Base-by-base conservation (phyloP, 2,329 filamentous ascomycete species). In the Microcyclosporella mali region DNA sequence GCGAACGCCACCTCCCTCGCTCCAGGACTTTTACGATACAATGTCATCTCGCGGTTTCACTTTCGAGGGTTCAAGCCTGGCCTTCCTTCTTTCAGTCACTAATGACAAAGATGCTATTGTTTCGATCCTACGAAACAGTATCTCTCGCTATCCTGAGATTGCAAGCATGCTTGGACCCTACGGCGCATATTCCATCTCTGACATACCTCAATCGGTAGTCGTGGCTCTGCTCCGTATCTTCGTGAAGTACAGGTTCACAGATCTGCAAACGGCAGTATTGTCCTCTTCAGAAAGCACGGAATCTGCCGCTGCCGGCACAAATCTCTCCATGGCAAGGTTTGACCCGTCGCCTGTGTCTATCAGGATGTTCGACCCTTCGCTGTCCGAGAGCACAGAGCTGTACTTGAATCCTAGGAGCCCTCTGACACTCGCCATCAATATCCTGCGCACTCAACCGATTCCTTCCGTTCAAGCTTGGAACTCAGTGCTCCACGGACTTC, bases 1-100 rank as follows among this genome's bases (percentile, higher is more conserved):
- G 30, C 71, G 78, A n/a, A 66, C 79, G 33, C 67, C 71, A 11
- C 78, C 83, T 1, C 84, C 84, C 2, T 72, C 69, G 1, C 64
- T 80, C 9, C 63, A 71, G 3, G 68, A 75, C 38, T 67, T 89
- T 3, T 84, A 82, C 45, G 57, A 69, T 9, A 67, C 71, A 32
- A 84, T 88, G 78, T 58, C 66, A 10, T 58, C 56, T 1, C 66
- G 68, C 2, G 70, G 72, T 1, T 57, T 82, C 15, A 63, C 58
- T 6, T 76, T 80, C 0, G 57, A 65, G 3, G 70, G 69, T 1
- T 60, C 66, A 31, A 77, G 74, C 18, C 69, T 86, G 6, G 65
- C 66, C 2, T 71, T 78, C 14, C 65, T 88, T 1, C 51, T 88
- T 1, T 62, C 67, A 3, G 67, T 78, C 51, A 74, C 81, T 0